These are phyloP conservation scores for Orbilia blumenaviensis DNA, from an alignment of 2,329 filamentous ascomycete species.

Conservation along the genomic window DNA sequence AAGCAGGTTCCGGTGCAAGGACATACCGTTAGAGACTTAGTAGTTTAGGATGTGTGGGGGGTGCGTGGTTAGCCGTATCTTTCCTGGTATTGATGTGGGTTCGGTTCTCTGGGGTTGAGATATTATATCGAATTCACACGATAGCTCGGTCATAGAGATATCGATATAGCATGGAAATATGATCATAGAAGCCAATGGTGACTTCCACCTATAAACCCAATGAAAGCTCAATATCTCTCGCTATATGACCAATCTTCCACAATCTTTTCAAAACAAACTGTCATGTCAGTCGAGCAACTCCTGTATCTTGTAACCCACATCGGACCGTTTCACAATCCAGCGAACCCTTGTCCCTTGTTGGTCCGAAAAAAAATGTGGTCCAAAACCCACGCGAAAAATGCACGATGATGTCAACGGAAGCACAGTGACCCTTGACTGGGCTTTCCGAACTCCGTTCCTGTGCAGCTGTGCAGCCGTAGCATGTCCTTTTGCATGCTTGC, in stretches of 20 bases:
- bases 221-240: no score
- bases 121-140: not conserved
- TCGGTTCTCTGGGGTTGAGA: not conserved
- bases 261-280: not conserved
- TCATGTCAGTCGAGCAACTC: not conserved
- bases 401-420: constrained; percentile 40
- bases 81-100: not conserved
- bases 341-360: not conserved
- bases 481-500: constrained; percentile 1
- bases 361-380: no score
- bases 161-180: no score
- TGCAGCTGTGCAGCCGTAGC: no score
- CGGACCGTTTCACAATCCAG: constrained; percentile 12
- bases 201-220: no score
- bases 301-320: not conserved
- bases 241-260: not conserved
- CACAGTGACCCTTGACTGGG: not conserved
- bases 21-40: constrained; percentile 8
- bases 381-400: constrained; percentile 1
- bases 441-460: constrained; percentile 33
- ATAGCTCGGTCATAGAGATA: no score
- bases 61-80: not conserved
- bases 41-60: not conserved
- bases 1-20: constrained; percentile 7
- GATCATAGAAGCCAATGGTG: no score